Evolutionary conservation across 2,329 filamentous ascomycete species (phyloP).

Genomic region (Trichoderma sp.): DNA sequence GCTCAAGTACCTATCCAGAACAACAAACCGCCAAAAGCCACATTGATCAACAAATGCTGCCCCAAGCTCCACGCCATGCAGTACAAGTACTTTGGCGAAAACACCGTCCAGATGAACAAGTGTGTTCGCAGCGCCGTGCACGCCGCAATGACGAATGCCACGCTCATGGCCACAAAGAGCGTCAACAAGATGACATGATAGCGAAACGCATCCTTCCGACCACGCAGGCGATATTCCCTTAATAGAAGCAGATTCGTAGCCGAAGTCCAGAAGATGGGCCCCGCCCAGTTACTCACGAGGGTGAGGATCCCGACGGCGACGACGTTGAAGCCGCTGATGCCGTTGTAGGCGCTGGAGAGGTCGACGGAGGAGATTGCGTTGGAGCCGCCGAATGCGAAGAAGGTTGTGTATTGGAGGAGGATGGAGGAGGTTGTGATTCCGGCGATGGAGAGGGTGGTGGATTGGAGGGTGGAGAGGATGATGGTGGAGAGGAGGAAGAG

Average conservation of each 20-base stretch:
- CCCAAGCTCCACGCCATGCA: slow-evolving; percentile 84
- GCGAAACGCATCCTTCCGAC: slow-evolving; percentile 42
- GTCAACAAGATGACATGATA: slow-evolving; percentile 69
- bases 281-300: slow-evolving; percentile 90
- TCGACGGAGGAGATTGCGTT: slow-evolving; percentile 97
- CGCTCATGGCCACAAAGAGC: slow-evolving; percentile 66
- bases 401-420: slow-evolving; percentile 78
- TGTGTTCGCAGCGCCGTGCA: slow-evolving; percentile 85
- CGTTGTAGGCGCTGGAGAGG: slow-evolving; percentile 93
- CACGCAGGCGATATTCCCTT: slow-evolving; percentile 35
- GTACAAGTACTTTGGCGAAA: slow-evolving; percentile 95
- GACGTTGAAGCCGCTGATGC: slow-evolving; percentile 79
- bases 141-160: slow-evolving; percentile 81
- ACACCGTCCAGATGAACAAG: slow-evolving; percentile 98
- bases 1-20: slow-evolving; percentile 53
- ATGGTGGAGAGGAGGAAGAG: slow-evolving; percentile 76
- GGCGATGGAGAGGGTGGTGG: slow-evolving; percentile 52
- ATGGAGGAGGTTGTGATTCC: slow-evolving; percentile 72
- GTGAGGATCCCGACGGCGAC: slow-evolving; percentile 80
- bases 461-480: slow-evolving; percentile 55
- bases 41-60: slow-evolving; percentile 76
- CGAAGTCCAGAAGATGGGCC: slow-evolving; percentile 82
- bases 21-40: slow-evolving; percentile 63
- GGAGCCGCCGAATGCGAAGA: slow-evolving; percentile 88
- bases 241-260: slow-evolving; percentile 66